A percentile compares a stretch with the other conserved stretches of the same genome.
phyloP scores from a whole-genome alignment of 257 asterid genomes.

The Nicotiana tabacum region DNA sequence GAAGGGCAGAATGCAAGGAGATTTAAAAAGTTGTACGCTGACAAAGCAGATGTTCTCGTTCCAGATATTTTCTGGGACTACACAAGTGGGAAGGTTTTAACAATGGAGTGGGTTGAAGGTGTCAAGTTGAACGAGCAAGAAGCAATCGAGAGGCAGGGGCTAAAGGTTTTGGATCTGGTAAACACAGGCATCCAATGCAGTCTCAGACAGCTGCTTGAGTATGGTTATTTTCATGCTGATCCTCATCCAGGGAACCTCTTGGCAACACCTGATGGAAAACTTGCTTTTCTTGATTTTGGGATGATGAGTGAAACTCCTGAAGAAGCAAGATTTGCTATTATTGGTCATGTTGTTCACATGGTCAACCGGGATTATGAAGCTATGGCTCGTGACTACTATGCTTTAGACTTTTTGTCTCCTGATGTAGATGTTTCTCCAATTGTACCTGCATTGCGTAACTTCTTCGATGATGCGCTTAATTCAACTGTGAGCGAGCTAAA shows the following conservation, averaged over 20 bases:
- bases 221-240: slow-evolving; percentile 98
- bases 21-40: slow-evolving; percentile 92
- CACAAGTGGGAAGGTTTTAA: slow-evolving; percentile 89
- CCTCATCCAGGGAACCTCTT: slow-evolving; percentile 99
- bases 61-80: slow-evolving; percentile 98
- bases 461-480: slow-evolving; percentile 90
- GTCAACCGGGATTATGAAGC: slow-evolving; percentile 99
- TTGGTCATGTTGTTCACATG: slow-evolving; percentile 98
- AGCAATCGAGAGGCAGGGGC: slow-evolving; percentile 96
- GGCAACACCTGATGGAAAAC: slow-evolving; percentile 97
- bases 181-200: slow-evolving; percentile 97
- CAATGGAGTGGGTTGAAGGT: slow-evolving; percentile 99
- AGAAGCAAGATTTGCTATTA: slow-evolving; percentile 90
- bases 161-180: slow-evolving; percentile 86
- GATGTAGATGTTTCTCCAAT: slow-evolving; percentile 94
- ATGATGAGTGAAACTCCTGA: slow-evolving; percentile 99
- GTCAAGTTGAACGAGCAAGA: slow-evolving; percentile 89
- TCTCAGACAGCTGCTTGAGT: slow-evolving; percentile 94
- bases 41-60: slow-evolving; percentile 89
- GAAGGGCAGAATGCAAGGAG: slow-evolving; percentile 98
- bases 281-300: slow-evolving; percentile 97
- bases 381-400: slow-evolving; percentile 99
- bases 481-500: slow-evolving; percentile 95
- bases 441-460: slow-evolving; percentile 77
- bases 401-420: slow-evolving; percentile 82